Evolutionary conservation across 768 basidiomycete species (phyloP), one percentile per base, ranked within the genome.

Genomic region (Artomyces pyxidatus): DNA sequence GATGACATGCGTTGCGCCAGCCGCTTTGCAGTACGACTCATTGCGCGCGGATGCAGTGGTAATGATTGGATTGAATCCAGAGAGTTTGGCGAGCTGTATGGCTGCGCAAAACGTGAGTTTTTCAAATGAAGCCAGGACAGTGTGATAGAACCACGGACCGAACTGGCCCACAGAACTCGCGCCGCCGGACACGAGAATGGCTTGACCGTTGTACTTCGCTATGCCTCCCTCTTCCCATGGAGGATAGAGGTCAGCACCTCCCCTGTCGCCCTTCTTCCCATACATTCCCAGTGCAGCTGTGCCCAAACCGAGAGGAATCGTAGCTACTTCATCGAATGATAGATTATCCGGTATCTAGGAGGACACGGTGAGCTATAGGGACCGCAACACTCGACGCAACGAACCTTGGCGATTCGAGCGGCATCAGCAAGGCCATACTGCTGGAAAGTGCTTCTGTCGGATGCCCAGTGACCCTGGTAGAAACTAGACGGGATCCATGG

Each of bases 211-310:
- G 54, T 76, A 75, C 38, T 68, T 72, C 35, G 68, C 70, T 21
- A 56, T 56, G 48, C 66, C 67, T 17, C 60, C 63, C 14, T 62
- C 54, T 35, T 65, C 65, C 58, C 71, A 64, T 0, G 74, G 71
- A 8, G 70, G 52, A 45, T 62, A 56, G 45, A 78, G 63, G 43
- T 68, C 71, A 2, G 69, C 60, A 37, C 75, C 74, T 12, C 48
- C 48, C 27, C 27, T 19, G 51, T 69, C 60, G 0, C 67, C 63
- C 14, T 37, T 60, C 42, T 49, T 56, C 25, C 59, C 66, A 59
- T 75, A 80, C 17, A 81, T 53, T 2, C 75, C 78, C n/a, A 71
- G 62, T 28, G 71, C 72, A 14, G 76, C 74, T 17, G 74, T 73
- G 7, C 69, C 67, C n/a, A 79, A 53, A 1, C 66, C 77, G 2